Conservation (phyloP, 129 eudicot genomes). For the Saposhnikovia divaricata region DNA sequence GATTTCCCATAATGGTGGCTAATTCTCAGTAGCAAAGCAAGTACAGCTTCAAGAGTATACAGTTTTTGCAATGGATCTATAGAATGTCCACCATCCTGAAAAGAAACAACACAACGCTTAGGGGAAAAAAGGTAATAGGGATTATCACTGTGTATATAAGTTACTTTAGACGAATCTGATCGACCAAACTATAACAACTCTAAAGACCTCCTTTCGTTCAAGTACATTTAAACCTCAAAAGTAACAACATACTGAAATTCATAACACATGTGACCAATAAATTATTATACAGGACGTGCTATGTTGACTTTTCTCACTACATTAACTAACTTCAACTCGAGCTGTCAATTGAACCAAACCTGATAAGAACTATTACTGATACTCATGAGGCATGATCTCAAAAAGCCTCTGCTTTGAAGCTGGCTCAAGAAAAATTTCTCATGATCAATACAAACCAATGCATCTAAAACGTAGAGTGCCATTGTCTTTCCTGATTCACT, state of each 20-base stretch:
- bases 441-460: conserved; percentile 76
- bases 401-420: conserved; percentile 96
- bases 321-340: not conserved
- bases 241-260: not conserved
- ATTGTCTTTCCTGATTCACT: conserved; percentile 90
- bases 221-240: not conserved
- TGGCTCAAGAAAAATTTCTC: conserved; percentile 88
- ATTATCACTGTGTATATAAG: not conserved
- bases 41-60: conserved; percentile 81
- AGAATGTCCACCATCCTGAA: conserved; percentile 60
- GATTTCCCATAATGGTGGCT: conserved; percentile 85
- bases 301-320: not conserved
- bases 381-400: conserved; percentile 69
- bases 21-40: conserved; percentile 73
- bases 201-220: not conserved
- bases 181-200: not conserved
- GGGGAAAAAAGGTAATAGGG: not conserved
- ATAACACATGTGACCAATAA: not conserved
- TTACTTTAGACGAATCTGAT: not conserved
- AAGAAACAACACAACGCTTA: not conserved
- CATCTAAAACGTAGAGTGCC: conserved; percentile 71
- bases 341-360: conserved; percentile 27
- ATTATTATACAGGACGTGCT: not conserved
- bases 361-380: conserved; percentile 63
- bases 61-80: conserved; percentile 73